phyloP scores from a whole-genome alignment of 2,329 filamentous ascomycete genomes.

The Phyllosticta citribraziliensis region DNA sequence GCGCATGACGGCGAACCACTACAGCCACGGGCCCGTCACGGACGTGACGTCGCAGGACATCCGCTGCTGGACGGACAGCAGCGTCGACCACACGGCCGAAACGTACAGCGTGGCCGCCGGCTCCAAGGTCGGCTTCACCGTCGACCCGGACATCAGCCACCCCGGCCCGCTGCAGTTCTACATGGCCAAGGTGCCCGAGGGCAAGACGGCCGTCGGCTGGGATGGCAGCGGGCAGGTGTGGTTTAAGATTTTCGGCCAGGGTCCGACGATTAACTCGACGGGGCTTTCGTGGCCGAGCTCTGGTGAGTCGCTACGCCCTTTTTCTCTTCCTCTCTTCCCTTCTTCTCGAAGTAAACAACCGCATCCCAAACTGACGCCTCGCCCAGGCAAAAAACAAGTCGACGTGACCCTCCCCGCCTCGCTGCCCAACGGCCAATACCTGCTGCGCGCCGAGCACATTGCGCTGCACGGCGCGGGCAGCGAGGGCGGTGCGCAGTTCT shows the following conservation, averaged over 20 bases:
- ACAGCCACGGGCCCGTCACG: constrained; percentile 20
- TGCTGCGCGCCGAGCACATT: constrained; percentile 39
- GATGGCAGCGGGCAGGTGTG: constrained; percentile 23
- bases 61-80: constrained; percentile 24
- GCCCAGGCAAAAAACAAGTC: constrained; percentile 18
- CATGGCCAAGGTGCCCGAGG: constrained; percentile 24
- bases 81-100: constrained; percentile 11
- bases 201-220: constrained; percentile 15
- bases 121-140: constrained; percentile 23
- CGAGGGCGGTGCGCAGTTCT: constrained; percentile 33
- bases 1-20: constrained; percentile 23
- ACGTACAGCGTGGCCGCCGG: constrained; percentile 23
- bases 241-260: constrained; percentile 25
- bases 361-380: not conserved
- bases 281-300: constrained; percentile 13
- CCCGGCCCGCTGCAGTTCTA: constrained; percentile 29
- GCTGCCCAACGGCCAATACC: constrained; percentile 34
- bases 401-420: constrained; percentile 30
- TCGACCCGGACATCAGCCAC: constrained; percentile 22
- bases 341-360: too few relatives aligned
- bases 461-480: constrained; percentile 34
- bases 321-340: not conserved
- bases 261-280: constrained; percentile 12
- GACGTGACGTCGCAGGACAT: constrained; percentile 23
- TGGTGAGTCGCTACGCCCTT: not conserved